Base-by-base conservation (phyloP, 306 rosid genomes). In the Elaeagnus macrophylla region DNA sequence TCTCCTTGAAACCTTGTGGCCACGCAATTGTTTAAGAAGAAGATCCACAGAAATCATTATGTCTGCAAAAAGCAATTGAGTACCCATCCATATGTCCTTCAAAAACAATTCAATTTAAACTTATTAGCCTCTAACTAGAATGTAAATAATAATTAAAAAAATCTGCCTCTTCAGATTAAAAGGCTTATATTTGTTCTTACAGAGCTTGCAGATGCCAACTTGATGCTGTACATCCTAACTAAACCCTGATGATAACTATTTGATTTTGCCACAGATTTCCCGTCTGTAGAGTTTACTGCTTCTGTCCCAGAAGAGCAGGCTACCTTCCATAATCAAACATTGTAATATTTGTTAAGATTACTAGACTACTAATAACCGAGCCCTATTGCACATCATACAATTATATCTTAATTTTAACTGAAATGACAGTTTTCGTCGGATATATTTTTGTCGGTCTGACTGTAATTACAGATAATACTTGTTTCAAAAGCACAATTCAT, bases 41-140 rank as follows among this genome's bases (percentile, higher is more conserved):
- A 85, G 64, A 63, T 77, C 74, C n/a, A 54, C 6, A 42, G 84
- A 77, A 52, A 64, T 62, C 65, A 9, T 60, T 47, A 85, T 59
- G 77, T 85, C 94, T 42, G 58, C 67, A 59, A 70, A 70, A 48
- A 81, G 94, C 73, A 85, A 77, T 39, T 54, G 57, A 39, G 84
- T 85, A 36, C 86, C 94, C 84, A 77, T 79, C 82, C 73, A 72
- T 43, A 62, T 15, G 59, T 81, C 83, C 94, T 85, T 71, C 48
- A 44, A 66, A 72, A 18, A 44, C 72, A 46, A 52, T 46, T 16
- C 68, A 57, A 62, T 59, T 53, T 52, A 41, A 51, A 35, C 3
- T 12, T 50, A 64, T 77, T 61, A 72, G 69, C 62, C 53, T 52
- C 67, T 19, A 25, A 25, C 32, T 25, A 25, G 32, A 25, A 25